Evolutionary conservation across 148 eudicot genomes (phyloP).

Genomic region (Fagopyrum esculentum): DNA sequence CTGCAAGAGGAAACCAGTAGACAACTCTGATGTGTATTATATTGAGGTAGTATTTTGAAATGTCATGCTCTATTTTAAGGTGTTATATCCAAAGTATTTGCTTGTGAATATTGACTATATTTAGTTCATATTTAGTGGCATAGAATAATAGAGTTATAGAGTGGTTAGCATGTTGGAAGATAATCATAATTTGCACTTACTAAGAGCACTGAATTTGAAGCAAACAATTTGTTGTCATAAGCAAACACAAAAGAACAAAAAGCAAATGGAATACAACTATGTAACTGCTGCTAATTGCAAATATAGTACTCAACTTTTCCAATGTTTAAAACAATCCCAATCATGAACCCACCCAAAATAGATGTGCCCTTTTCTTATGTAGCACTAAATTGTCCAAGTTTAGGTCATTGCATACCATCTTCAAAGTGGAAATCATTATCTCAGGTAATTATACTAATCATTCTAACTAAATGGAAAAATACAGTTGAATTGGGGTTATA

Average conservation of each 20-base stretch:
- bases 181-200: not conserved
- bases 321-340: not conserved
- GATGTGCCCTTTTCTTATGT: not conserved
- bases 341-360: not conserved
- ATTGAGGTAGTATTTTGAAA: constrained; percentile 54
- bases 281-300: not conserved
- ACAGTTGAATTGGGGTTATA: too few relatives aligned
- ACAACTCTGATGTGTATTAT: constrained; percentile 47
- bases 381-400: not conserved
- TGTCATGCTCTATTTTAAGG: not conserved
- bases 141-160: not conserved
- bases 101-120: too few relatives aligned
- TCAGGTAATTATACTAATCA: too few relatives aligned
- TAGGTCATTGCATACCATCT: too few relatives aligned
- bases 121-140: not conserved
- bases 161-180: not conserved
- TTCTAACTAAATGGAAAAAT: too few relatives aligned
- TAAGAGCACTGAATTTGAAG: not conserved
- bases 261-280: not conserved
- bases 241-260: not conserved
- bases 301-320: not conserved
- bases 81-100: too few relatives aligned
- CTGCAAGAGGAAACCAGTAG: constrained; percentile 50
- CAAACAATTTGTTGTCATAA: not conserved
- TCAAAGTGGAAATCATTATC: too few relatives aligned